These are phyloP conservation scores for Polychytrium aggregatum DNA, from an alignment of 192 early-diverging fungal species.

Conservation along the genomic window DNA sequence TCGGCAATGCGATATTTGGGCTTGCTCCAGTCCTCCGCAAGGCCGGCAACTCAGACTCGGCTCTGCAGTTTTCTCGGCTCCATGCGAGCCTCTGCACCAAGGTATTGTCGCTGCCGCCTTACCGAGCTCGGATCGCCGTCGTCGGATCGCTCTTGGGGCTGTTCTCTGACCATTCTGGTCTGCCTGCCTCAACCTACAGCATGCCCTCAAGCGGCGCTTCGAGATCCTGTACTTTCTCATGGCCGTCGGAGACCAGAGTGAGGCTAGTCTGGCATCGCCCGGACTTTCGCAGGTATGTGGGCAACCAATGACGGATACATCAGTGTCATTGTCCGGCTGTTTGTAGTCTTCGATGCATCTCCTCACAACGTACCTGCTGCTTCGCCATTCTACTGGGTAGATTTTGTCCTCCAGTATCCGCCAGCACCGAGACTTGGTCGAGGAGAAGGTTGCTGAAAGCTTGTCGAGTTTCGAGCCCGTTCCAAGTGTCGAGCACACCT, in stretches of 20 bases:
- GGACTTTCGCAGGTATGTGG: neutral
- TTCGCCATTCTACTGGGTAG: neutral
- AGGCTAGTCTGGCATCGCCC: neutral
- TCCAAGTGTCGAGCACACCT: neutral
- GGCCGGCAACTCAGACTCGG: constrained; percentile 32
- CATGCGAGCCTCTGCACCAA: constrained; percentile 39
- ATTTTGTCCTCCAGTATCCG: neutral
- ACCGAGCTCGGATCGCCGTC: neutral
- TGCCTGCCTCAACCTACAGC: constrained; percentile 8
- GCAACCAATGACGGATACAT: too few species aligned
- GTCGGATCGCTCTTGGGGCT: neutral
- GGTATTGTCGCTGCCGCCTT: constrained; percentile 11
- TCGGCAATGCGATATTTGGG: neutral
- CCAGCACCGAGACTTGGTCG: neutral
- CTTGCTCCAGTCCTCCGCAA: constrained; percentile 49
- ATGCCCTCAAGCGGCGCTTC: constrained; percentile 11
- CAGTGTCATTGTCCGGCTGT: too few species aligned
- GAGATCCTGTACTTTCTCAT: constrained; percentile 1
- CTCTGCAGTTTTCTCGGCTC: constrained; percentile 48
- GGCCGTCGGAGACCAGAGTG: neutral
- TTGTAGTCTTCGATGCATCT: too few species aligned
- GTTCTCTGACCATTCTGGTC: constrained; percentile 3
- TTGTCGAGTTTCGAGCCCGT: neutral
- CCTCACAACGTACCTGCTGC: too few species aligned
- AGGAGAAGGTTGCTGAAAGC: neutral